Conservation (phyloP, 2,329 filamentous ascomycete species). For the Fusarium sp. region DNA sequence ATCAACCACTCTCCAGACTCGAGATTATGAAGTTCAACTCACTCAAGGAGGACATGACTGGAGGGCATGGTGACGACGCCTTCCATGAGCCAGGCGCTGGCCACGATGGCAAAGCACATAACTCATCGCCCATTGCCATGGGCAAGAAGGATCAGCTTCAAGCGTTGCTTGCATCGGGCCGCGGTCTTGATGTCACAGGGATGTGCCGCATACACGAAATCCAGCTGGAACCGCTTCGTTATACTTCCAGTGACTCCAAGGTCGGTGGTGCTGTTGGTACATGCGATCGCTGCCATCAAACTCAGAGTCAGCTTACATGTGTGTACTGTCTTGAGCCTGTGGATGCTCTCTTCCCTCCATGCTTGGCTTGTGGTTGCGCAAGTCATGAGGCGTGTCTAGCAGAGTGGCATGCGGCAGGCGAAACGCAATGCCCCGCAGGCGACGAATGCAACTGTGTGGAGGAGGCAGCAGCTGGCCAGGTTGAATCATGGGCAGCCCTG, state of each 20-base stretch:
- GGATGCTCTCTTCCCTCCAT: constrained; percentile 67
- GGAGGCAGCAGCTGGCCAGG: constrained; percentile 64
- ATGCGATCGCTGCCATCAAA: constrained; percentile 61
- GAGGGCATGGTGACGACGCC: constrained; percentile 43
- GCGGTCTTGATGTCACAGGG: constrained; percentile 70
- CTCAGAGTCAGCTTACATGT: constrained; percentile 67
- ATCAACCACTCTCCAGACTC: constrained; percentile 67
- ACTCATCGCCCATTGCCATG: constrained; percentile 63
- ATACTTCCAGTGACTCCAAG: constrained; percentile 52
- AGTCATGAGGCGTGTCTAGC: constrained; percentile 67
- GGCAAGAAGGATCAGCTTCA: constrained; percentile 64
- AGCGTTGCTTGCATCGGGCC: constrained; percentile 59
- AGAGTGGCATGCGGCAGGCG: constrained; percentile 67
- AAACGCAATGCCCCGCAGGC: constrained; percentile 67
- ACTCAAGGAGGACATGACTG: constrained; percentile 58
- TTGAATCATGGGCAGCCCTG: constrained; percentile 68
- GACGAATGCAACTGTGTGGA: constrained; percentile 71
- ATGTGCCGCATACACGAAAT: constrained; percentile 70
- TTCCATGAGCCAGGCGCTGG: constrained; percentile 51
- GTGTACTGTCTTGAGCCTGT: constrained; percentile 71
- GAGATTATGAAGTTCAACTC: constrained; percentile 77
- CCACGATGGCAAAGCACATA: constrained; percentile 50
- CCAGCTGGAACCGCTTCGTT: constrained; percentile 67
- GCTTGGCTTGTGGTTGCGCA: constrained; percentile 70
- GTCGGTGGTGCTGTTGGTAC: constrained; percentile 59